These are phyloP conservation scores for Pholiota adiposa DNA, from an alignment of 1,284 basidiomycete species.

Conservation along the genomic window DNA sequence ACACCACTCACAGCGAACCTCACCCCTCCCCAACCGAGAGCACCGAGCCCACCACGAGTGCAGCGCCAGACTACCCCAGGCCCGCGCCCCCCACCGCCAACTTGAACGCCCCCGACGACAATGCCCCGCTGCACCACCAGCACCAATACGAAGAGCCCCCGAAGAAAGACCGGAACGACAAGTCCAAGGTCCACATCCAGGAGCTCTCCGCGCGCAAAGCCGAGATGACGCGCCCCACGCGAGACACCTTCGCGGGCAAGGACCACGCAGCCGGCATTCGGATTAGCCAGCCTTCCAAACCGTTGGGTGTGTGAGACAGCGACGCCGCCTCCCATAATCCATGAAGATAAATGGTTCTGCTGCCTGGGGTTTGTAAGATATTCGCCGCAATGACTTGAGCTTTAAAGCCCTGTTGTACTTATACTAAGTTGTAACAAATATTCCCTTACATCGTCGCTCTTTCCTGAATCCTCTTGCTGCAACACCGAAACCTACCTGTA, in stretches of 20 bases:
- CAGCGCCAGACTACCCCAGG: conserved; percentile 62
- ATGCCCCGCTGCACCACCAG: conserved; percentile 38
- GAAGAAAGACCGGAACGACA: conserved; percentile 59
- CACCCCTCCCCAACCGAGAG: conserved; percentile 12
- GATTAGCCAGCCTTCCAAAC: conserved; percentile 63
- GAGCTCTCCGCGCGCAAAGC: conserved; percentile 52
- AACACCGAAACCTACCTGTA: neutral
- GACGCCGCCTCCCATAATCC: neutral
- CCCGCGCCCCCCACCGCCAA: no score
- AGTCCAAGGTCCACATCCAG: conserved; percentile 43
- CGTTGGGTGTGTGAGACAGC: conserved; percentile 39
- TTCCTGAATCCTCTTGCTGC: neutral
- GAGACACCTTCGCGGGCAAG: conserved; percentile 43
- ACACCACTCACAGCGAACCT: no score
- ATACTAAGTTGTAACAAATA: neutral
- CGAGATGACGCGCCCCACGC: conserved; percentile 57
- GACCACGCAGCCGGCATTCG: conserved; percentile 50
- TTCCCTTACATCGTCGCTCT: neutral
- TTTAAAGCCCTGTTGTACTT: neutral
- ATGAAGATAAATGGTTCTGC: neutral
- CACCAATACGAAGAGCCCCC: conserved; percentile 55
- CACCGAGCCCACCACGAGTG: conserved; percentile 31
- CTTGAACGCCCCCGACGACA: no score
- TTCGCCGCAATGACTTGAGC: neutral
- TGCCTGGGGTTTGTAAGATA: neutral